phyloP scores from a whole-genome alignment of 208 protist species.

The Acanthamoeba lenticulata region DNA sequence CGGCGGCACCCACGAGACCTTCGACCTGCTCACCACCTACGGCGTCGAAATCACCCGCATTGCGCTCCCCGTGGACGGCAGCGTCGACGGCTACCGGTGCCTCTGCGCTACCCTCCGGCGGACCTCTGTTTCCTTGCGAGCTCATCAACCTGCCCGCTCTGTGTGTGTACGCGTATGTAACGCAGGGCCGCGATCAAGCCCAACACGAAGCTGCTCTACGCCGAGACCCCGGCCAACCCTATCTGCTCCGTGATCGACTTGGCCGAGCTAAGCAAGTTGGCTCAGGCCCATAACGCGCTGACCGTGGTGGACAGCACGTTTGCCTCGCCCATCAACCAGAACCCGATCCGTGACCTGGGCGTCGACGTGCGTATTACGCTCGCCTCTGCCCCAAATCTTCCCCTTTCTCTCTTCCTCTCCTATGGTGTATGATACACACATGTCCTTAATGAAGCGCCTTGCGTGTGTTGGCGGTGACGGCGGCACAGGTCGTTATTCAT shows the following conservation, averaged over 20 bases:
- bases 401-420: too few species aligned
- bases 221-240: conserved; percentile 96
- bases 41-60: conserved; percentile 10
- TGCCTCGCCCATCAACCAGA: conserved; percentile 30
- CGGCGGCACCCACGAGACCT: conserved; percentile 17
- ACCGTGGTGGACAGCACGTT: conserved; percentile 13
- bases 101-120: conserved; percentile 89
- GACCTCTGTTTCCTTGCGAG: conserved; percentile 77
- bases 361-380: not conserved
- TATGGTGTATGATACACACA: not conserved
- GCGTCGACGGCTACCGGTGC: conserved; percentile 93
- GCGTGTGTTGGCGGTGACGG: conserved; percentile 53
- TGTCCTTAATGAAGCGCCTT: not conserved
- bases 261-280: conserved; percentile 83
- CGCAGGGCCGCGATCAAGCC: conserved; percentile 68
- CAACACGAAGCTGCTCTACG: conserved; percentile 90
- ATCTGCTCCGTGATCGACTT: conserved; percentile 95
- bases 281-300: not conserved
- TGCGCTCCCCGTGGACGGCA: conserved; percentile 64
- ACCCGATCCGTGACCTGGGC: not conserved
- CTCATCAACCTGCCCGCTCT: too few species aligned
- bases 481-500: conserved; percentile 95
- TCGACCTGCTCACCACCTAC: conserved; percentile 26
- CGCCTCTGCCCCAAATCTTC: not conserved
- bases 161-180: not conserved